These are phyloP conservation scores for Ophiostoma piceae DNA, from an alignment of 2,329 filamentous ascomycete genomes.

Conservation along the genomic window DNA sequence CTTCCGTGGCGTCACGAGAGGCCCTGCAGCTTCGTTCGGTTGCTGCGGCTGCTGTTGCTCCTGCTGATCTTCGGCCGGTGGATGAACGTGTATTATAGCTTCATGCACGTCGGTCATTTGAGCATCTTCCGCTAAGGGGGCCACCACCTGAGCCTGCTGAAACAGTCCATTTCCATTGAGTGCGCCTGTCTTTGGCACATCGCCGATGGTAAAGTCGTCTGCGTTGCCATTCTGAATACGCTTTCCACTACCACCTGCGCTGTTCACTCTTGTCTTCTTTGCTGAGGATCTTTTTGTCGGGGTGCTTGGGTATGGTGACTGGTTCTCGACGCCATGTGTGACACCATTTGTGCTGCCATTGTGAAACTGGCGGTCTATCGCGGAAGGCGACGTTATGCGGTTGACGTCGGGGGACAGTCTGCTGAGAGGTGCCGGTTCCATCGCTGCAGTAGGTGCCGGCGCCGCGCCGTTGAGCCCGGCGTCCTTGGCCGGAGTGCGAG, in stretches of 20 bases:
- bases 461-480: slow-evolving; percentile 10
- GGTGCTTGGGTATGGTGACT: slow-evolving; percentile 8
- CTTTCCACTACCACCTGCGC: neutral
- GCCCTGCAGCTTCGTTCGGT: neutral
- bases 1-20: neutral
- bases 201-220: slow-evolving; percentile 14
- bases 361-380: neutral
- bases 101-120: slow-evolving; percentile 4
- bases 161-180: neutral
- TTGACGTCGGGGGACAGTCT: neutral
- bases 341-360: neutral
- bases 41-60: neutral
- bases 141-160: neutral
- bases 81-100: neutral
- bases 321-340: neutral
- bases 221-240: neutral
- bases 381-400: neutral
- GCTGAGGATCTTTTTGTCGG: slow-evolving; percentile 14
- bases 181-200: neutral
- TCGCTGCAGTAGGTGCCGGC: neutral
- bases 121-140: neutral
- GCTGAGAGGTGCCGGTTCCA: neutral
- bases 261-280: neutral
- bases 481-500: slow-evolving; percentile 11
- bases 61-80: neutral